Evolutionary conservation across 805 yeast genomes (phyloP), one percentile per base, ranked within the genome.

Genomic region (Kockiozyma suomiensis): DNA sequence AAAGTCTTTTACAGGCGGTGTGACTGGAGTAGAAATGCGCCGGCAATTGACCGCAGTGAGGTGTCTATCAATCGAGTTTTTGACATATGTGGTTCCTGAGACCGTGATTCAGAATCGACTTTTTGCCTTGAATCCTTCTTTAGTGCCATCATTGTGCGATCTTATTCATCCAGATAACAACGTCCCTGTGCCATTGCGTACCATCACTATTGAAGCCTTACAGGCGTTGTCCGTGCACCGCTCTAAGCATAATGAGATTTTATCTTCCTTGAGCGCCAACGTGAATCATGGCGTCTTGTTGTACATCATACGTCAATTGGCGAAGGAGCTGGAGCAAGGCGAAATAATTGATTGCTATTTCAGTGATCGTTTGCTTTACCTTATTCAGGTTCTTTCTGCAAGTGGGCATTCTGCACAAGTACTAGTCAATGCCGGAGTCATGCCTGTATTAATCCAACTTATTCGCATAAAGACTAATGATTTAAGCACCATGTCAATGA

Each of bases 281-380:
- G 90, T 92, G 41, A 84, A 85, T 61, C 97, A 92, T 73, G 97
- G 97, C 0, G 74, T 85, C 12, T 70, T 92, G 41, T 88, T 87
- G 75, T 91, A 88, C 69, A 81, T 86, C 32, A 71, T 91, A 30
- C 81, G 92, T 58, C 78, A 78, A 45, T 82, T 90, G n/a, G 77
- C 82, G 56, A 82, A 84, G 58, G 74, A 79, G 43, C 66, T 84
- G 37, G 73, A 77, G 50, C 74, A 76, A 8, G 79, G 81, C 1
- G 78, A 74, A 0, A 69, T 4, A 71, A 69, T 21, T 5, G 82
- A 81, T 28, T 85, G 85, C 60, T 81, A 80, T 28, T 79, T 74
- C 70, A 76, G 78, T 56, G 70, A 74, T 19, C 66, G 81, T 68
- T 72, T 84, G 75, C 86, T 88, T 68, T 81, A 82, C 56, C 73